phyloP scores from a whole-genome alignment of 2,329 filamentous ascomycete genomes.

The Xylaria hypoxylon region DNA sequence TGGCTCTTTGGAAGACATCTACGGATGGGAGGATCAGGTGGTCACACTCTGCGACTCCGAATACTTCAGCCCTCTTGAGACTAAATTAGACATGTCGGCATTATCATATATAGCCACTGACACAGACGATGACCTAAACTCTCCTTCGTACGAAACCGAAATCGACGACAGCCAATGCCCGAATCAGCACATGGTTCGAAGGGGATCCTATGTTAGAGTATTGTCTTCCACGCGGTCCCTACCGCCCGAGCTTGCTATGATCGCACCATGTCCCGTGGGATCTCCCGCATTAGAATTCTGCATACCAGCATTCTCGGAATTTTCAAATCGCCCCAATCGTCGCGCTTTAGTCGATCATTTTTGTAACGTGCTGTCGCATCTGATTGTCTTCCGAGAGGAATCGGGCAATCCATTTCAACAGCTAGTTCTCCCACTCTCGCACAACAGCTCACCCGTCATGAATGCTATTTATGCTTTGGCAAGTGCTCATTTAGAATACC shows the following conservation, averaged over 20 bases:
- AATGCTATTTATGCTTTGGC: constrained; percentile 88
- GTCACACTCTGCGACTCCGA: constrained; percentile 40
- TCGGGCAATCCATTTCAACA: constrained; percentile 72
- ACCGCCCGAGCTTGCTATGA: constrained; percentile 56
- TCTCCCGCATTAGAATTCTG: constrained; percentile 63
- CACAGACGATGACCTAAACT: constrained; percentile 14
- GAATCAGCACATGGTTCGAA: constrained; percentile 40
- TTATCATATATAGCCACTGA: constrained; percentile 29
- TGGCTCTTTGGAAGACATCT: constrained; percentile 35
- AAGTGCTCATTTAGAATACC: constrained; percentile 83
- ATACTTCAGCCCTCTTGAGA: constrained; percentile 42
- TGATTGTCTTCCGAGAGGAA: constrained; percentile 74
- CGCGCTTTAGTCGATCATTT: constrained; percentile 71
- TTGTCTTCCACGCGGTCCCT: constrained; percentile 45
- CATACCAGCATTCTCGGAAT: constrained; percentile 67
- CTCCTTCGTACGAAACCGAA: constrained; percentile 22
- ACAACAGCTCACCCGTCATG: constrained; percentile 70
- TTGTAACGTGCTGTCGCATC: constrained; percentile 71
- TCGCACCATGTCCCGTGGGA: constrained; percentile 54
- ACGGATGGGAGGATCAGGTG: constrained; percentile 42
- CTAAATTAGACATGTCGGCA: constrained; percentile 37
- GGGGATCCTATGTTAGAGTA: constrained; percentile 39
- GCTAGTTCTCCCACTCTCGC: constrained; percentile 69
- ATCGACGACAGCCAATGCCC: constrained; percentile 35
- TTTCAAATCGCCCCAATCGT: constrained; percentile 65